Conservation (phyloP, 1,284 basidiomycete species). For the Trametes sp. region DNA sequence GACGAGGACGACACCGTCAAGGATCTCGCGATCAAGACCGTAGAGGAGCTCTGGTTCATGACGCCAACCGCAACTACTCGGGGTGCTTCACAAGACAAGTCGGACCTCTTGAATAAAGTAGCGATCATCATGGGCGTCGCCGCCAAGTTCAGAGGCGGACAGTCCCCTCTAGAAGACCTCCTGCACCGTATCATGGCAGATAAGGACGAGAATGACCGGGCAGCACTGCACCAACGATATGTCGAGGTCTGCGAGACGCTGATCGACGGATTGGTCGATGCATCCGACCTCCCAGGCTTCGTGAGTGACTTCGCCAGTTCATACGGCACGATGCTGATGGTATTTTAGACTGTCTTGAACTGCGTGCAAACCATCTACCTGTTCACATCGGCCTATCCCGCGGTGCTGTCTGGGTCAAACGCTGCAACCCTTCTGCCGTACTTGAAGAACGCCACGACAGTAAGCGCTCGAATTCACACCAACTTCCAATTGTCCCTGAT, state of each 20-base stretch:
- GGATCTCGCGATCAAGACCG: slow-evolving; percentile 87
- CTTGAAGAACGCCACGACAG: slow-evolving; percentile 80
- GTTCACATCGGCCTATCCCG: slow-evolving; percentile 82
- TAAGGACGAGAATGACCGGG: slow-evolving; percentile 60
- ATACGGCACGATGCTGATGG: slow-evolving; percentile 21
- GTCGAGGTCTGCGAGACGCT: slow-evolving; percentile 82
- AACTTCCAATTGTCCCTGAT: too few relatives aligned
- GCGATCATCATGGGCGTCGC: slow-evolving; percentile 87
- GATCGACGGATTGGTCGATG: slow-evolving; percentile 89
- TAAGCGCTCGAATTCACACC: too few relatives aligned
- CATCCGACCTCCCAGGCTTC: slow-evolving; percentile 78
- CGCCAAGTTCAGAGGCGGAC: slow-evolving; percentile 81
- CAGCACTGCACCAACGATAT: slow-evolving; percentile 67
- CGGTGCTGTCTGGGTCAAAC: slow-evolving; percentile 80
- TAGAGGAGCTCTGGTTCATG: slow-evolving; percentile 90
- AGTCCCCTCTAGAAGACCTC: slow-evolving; percentile 86
- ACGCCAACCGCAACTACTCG: slow-evolving; percentile 47
- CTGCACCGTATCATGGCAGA: slow-evolving; percentile 80
- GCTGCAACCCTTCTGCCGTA: slow-evolving; percentile 88
- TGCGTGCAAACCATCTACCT: slow-evolving; percentile 87
- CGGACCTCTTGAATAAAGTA: slow-evolving; percentile 64
- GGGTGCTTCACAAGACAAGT: slow-evolving; percentile 52
- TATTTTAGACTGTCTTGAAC: slow-evolving; percentile 72
- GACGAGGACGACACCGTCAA: slow-evolving; percentile 96
- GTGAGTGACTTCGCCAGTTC: slow-evolving; percentile 52